Percentiles rank a stretch among this genome's conserved stretches.
phyloP scores from a whole-genome alignment of 1,284 basidiomycete species.

The Sparassis latifolia region DNA sequence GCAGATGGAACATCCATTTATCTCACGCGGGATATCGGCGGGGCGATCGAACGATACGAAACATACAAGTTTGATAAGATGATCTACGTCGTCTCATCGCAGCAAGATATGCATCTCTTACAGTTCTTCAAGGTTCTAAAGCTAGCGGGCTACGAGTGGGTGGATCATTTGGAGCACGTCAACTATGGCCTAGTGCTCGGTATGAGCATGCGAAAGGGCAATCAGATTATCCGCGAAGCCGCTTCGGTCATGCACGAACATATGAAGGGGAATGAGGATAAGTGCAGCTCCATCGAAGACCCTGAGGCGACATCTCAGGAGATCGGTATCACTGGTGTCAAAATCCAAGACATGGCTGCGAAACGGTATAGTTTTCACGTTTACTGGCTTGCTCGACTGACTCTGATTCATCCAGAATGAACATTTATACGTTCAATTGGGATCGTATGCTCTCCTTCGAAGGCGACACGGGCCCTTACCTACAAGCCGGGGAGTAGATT shows the following conservation, averaged over 20 bases:
- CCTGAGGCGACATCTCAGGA: constrained; percentile 80
- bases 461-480: constrained; percentile 94
- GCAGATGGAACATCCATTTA: constrained; percentile 96
- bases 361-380: constrained; percentile 54
- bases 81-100: constrained; percentile 94
- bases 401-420: constrained; percentile 54
- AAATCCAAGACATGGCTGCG: constrained; percentile 97
- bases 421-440: constrained; percentile 97
- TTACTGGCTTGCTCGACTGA: background rate
- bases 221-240: constrained; percentile 91
- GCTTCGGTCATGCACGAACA: constrained; percentile 92
- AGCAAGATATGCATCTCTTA: constrained; percentile 89
- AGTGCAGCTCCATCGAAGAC: constrained; percentile 87
- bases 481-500: constrained; percentile 57
- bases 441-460: constrained; percentile 94
- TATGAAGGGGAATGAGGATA: constrained; percentile 93
- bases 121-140: constrained; percentile 96
- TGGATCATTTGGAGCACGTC: constrained; percentile 77
- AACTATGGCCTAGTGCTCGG: constrained; percentile 92
- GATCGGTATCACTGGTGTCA: constrained; percentile 93
- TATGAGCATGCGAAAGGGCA: constrained; percentile 97
- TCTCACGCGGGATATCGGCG: constrained; percentile 96
- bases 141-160: constrained; percentile 88
- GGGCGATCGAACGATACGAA: constrained; percentile 88
- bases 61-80: constrained; percentile 97